Base-by-base conservation (phyloP, 495 filamentous ascomycete genomes). In the Lasiosphaeria hispida region DNA sequence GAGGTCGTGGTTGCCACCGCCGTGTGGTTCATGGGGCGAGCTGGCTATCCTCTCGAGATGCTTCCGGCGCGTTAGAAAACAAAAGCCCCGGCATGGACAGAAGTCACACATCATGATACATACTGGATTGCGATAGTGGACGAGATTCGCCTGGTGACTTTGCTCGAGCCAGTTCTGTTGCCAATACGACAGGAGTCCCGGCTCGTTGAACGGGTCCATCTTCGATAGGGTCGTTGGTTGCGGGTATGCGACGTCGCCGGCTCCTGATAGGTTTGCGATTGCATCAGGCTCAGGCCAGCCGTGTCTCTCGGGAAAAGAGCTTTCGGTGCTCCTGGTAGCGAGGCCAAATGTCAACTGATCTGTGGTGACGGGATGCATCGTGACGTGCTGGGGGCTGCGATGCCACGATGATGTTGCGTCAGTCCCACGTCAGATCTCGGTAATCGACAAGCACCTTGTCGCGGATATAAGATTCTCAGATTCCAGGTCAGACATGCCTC, bases 231-330 rank as follows among this genome's bases (percentile, higher is more conserved):
- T 15, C 23, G 23, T 30, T 39, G 64, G 40, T 19, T 61, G 38
- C 39, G 56, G 14, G 42, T 45, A 52, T 3, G 33, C 35, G 48
- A 50, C 34, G 9, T 35, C 53, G 23, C 33, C 56, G 34, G 55
- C 44, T 53, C 10, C 36, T 10, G 52, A 30, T 35, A 50, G 41
- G 9, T 23, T 35, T 13, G 38, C 11, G 14, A 56, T 53, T 11
- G 60, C 61, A 38, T 66, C 61, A 37, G 54, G 48, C 11, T 49
- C 53, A 33, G 62, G 44, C 52, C 44, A 63, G 14, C 19, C 52
- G 15, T 64, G 62, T 38, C 65, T 49, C 51, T 68, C 65, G 1
- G 65, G 65, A 49, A 68, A 68, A 13, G 65, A 68, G 47, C 54
- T 63, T 42, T 65, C 62, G 15, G 57, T 13, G 43, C 17, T 15